Base-by-base conservation (phyloP, 176 grass and related monocot genomes). In the Bolboschoenus planiculmis region DNA sequence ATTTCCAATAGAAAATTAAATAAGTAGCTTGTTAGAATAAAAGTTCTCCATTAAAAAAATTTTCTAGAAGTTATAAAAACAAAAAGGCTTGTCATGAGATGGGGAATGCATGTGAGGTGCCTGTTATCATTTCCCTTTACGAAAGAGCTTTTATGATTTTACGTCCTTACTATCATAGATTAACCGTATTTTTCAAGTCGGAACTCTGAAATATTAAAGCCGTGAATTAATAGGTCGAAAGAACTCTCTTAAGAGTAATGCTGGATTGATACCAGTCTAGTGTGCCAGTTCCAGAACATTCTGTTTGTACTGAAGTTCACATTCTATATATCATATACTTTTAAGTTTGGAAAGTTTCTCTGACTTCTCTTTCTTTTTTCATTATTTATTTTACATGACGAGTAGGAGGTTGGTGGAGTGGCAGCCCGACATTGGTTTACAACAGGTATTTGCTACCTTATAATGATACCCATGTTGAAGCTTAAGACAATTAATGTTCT, bases 321-420 rank as follows among this genome's bases (percentile, higher is more conserved):
- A 68, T 10, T 26, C n/a, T n/a, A n/a, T 76, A 57, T 85, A 16
- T 76, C 47, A 84, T 78, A 21, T 67, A 9, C 8, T 34, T 82
- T 83, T 20, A 24, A 58, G 30, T 44, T 20, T 77, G 73, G 44
- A 60, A 72, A 64, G 30, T 42, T 76, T 80, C 46, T 64, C 47
- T 63, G 35, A 67, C 46, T 21, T 81, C 44, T 36, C 1, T 65
- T 29, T 65, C 56, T 16, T 56, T 10, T 47, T 26, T 21, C 26
- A 70, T 36, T 66, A 30, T 78, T 29, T 30, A 6, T 16, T 31
- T 78, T 20, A 58, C 26, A 86, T 91, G 33, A 63, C 83, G n/a
- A 53, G 42, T 76, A 98, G 96, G 96, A 88, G 96, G 96, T 78
- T 98, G 92, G 96, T 98, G 96, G 96, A 98, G 96, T 95, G 92